Evolutionary conservation across 768 basidiomycete genomes (phyloP).

Genomic region (Leccinum variicolor): DNA sequence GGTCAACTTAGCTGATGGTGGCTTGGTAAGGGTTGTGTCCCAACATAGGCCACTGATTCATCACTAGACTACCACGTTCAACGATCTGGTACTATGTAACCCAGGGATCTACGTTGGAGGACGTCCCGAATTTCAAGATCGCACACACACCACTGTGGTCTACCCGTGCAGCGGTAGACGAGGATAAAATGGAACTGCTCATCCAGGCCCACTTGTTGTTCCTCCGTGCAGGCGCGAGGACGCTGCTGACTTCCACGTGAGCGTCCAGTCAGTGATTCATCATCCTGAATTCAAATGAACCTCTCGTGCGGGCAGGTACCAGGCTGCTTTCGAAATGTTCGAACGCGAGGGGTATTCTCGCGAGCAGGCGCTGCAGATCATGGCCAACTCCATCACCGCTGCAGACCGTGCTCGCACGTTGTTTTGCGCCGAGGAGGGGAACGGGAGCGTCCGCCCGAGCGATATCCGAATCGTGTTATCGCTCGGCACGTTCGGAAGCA

Average conservation of each 20-base stretch:
- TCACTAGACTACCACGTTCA: not conserved
- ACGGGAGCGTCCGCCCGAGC: conserved; percentile 7
- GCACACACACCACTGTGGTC: conserved; percentile 69
- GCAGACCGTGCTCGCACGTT: conserved; percentile 44
- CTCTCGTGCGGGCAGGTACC: conserved; percentile 47
- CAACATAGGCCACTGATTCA: not conserved
- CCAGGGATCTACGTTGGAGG: conserved; percentile 65
- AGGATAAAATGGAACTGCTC: conserved; percentile 44
- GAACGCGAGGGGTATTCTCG: conserved; percentile 45
- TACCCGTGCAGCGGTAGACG: conserved; percentile 51
- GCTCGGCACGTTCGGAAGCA: conserved; percentile 73
- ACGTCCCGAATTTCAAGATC: conserved; percentile 43
- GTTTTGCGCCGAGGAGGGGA: conserved; percentile 30
- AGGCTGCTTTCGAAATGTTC: conserved; percentile 57
- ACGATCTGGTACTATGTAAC: not conserved
- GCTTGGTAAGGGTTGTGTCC: conserved; percentile 33
- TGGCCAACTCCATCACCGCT: conserved; percentile 51
- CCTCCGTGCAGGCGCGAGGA: conserved; percentile 58
- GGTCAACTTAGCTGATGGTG: conserved; percentile 15
- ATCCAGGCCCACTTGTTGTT: conserved; percentile 60
- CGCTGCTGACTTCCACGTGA: conserved; percentile 71
- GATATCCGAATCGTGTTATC: conserved; percentile 59
- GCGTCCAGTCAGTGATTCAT: not conserved
- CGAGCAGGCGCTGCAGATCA: conserved; percentile 41
- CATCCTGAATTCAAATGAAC: not conserved